A percentile compares a stretch with the other conserved stretches of the same genome.
These are phyloP conservation scores for Chalaropsis thielavioides DNA, from an alignment of 2,329 filamentous ascomycete species.

Conservation along the genomic window DNA sequence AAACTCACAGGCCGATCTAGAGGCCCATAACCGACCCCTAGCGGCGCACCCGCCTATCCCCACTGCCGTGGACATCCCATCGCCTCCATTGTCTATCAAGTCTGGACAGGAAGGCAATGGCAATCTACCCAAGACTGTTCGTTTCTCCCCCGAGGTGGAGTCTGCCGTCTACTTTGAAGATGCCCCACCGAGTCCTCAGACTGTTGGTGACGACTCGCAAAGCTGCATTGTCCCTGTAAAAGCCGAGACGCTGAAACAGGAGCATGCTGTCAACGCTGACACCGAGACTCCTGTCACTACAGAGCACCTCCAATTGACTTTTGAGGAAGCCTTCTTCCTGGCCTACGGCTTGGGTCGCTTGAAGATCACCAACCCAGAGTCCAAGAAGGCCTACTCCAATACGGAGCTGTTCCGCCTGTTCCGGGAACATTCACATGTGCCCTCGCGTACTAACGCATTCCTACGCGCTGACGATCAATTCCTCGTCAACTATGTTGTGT, in stretches of 20 bases:
- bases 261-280: slow-evolving; percentile 2
- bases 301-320: slow-evolving; percentile 84
- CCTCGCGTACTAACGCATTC: slow-evolving; percentile 29
- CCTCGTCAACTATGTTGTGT: slow-evolving; percentile 72
- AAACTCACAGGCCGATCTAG: slow-evolving; percentile 11
- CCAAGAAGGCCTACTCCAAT: slow-evolving; percentile 33
- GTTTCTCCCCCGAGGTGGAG: slow-evolving; percentile 54
- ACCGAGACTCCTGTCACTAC: slow-evolving; percentile 30
- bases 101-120: slow-evolving; percentile 10
- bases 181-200: slow-evolving; percentile 36
- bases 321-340: slow-evolving; percentile 87
- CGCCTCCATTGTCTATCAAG: slow-evolving; percentile 2
- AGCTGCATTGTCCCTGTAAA: slow-evolving; percentile 13
- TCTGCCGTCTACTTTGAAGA: slow-evolving; percentile 43
- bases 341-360: slow-evolving; percentile 66
- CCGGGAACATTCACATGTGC: slow-evolving; percentile 55
- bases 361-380: slow-evolving; percentile 39
- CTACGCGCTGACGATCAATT: slow-evolving; percentile 69
- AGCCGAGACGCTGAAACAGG: slow-evolving; percentile 17
- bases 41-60: background rate
- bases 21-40: background rate
- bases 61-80: slow-evolving; percentile 6
- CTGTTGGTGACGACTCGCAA: background rate
- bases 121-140: slow-evolving; percentile 48
- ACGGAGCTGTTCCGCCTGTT: slow-evolving; percentile 51